These are phyloP conservation scores for Neoboletus magnificus DNA, from an alignment of 768 basidiomycete genomes.

Conservation along the genomic window DNA sequence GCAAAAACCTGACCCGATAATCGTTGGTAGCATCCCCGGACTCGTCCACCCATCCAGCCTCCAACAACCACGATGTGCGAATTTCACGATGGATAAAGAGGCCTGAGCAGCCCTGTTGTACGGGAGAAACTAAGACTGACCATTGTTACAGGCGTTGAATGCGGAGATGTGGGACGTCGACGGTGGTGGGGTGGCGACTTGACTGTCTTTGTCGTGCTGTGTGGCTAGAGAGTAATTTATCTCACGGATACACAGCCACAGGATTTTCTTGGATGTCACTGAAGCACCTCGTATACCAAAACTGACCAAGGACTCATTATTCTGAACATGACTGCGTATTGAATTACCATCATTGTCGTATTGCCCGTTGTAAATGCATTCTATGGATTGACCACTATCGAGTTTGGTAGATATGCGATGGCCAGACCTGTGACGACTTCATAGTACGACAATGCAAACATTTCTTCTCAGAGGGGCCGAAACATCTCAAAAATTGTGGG, in stretches of 20 bases:
- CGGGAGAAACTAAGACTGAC: constrained; percentile 15
- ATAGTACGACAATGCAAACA: background rate
- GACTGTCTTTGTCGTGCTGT: background rate
- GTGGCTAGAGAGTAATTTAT: background rate
- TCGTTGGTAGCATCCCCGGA: constrained; percentile 9
- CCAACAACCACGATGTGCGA: background rate
- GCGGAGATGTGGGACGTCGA: constrained; percentile 12
- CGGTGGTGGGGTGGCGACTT: constrained; percentile 9
- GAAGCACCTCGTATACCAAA: too few relatives aligned
- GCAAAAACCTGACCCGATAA: background rate
- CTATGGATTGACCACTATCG: too few relatives aligned
- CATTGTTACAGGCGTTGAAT: constrained; percentile 19
- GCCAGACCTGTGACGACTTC: background rate
- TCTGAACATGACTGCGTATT: too few relatives aligned
- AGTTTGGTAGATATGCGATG: background rate
- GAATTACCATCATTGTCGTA: background rate
- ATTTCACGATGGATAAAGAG: background rate
- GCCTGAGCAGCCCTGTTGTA: background rate
- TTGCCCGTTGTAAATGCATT: too few relatives aligned
- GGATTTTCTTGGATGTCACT: too few relatives aligned
- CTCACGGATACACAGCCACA: constrained; percentile 16
- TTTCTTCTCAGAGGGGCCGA: background rate
- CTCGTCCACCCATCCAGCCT: constrained; percentile 19
- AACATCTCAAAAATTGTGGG: background rate
- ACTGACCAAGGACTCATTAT: too few relatives aligned